Conservation (phyloP, 768 basidiomycete species). For the Lentinus brumalis region DNA sequence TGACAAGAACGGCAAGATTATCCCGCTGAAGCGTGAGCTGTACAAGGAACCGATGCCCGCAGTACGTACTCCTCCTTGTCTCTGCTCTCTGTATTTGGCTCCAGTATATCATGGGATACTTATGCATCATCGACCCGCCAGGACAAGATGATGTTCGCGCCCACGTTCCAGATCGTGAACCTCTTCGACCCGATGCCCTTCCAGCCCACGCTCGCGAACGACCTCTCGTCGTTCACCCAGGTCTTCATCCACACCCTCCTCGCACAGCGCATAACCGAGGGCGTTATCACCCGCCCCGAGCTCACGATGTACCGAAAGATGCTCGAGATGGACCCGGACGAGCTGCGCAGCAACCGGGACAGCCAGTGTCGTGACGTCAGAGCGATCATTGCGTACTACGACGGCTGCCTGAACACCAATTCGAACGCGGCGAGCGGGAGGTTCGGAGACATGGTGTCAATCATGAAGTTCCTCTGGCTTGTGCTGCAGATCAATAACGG, state of each 20-base stretch:
- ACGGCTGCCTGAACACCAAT: too few species aligned
- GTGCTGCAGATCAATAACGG: background rate
- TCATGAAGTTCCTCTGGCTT: background rate
- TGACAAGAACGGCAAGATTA: too few species aligned
- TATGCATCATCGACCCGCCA: background rate
- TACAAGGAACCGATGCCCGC: too few species aligned
- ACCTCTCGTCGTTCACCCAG: background rate
- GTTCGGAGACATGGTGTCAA: background rate
- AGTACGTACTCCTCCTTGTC: too few species aligned
- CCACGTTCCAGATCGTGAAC: background rate
- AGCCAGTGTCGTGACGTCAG: too few species aligned
- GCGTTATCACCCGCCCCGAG: background rate
- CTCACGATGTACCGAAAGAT: background rate
- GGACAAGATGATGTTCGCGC: background rate
- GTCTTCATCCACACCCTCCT: background rate
- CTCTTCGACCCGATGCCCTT: background rate
- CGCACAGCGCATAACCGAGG: background rate
- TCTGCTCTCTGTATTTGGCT: too few species aligned
- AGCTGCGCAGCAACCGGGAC: background rate
- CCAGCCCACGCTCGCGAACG: background rate
- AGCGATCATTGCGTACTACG: background rate
- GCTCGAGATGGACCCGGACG: background rate
- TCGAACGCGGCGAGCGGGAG: too few species aligned
- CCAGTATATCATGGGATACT: too few species aligned
- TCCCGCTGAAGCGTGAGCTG: too few species aligned